Evolutionary conservation across 139 green algal genomes (phyloP), one percentile per base, ranked within the genome.

Genomic region (Axilococcus clingmanii): DNA sequence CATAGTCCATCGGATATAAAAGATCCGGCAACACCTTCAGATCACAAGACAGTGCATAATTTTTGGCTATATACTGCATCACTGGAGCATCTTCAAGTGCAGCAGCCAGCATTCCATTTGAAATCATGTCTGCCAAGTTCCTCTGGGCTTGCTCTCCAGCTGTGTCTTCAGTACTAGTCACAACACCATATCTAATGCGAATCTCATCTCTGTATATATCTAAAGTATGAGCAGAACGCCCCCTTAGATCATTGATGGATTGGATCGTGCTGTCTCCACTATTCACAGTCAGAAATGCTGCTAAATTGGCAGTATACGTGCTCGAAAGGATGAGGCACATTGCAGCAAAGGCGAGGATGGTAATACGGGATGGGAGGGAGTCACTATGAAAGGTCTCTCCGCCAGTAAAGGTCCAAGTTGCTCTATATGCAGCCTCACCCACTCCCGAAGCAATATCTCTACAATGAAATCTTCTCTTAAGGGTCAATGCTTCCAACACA

Each of bases 301-400:
- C 48, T 2, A 57, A 45, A 46, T 57, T 57, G 14, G 48, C 48
- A 28, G 48, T 57, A 30, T 57, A 57, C 11, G 37, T 47, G 14
- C 28, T 15, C 0, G 22, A 19, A 12, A 57, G 16, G 23, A 57
- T 57, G 3, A 57, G 37, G 4, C 28, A 27, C 1, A 57, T 17
- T 1, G 47, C 47, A 7, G 48, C 24, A 48, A 57, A 36, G 28
- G n/a, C 6, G 24, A 57, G 19, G 14, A 43, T 29, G 15, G 25
- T 29, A 14, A 57, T 57, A 28, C 48, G 23, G 23, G 48, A 27
- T 32, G 15, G 14, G 20, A 57, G 24, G 12, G 25, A 23, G 27
- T 27, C 23, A 4, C 47, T 29, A 15, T 57, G 19, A n/a, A 57
- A 28, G 15, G 48, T 57, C 15, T 31, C 48, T 24, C 48, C 48